Base-by-base conservation (phyloP, 2,329 filamentous ascomycete species). In the Aspergillus aculeatus region DNA sequence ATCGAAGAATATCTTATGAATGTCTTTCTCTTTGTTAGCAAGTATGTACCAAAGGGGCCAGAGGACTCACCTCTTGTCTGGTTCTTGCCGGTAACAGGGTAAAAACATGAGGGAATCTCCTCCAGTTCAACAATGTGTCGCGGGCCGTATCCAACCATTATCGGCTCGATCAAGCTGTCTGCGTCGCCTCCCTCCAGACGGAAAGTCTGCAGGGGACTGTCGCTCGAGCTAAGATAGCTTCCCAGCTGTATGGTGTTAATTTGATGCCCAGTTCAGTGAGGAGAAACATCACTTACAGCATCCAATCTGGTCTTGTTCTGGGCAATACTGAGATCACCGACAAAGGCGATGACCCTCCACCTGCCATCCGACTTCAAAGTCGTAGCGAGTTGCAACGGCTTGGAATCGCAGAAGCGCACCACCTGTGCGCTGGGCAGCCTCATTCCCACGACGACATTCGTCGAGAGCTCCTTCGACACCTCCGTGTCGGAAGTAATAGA, bases 381-480 rank as follows among this genome's bases (percentile, higher is more conserved):
- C 52, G 72, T 73, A 57, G 79, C 75, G 23, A 84, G 67, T 59
- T 83, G 84, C 73, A 86, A 73, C 0, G 83, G 79, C 60, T 81
- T 83, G 1, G 84, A 85, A 65, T 89, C 86, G 50, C 82, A 84
- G 59, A 83, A 82, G 5, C 86, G 76, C 19, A 88, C 81, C 0
- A 88, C 83, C 66, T 85, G 84, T 0, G 83, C 80, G 58, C 79
- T 86, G 0, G 80, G 81, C 41, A 83, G 74, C 31, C 81, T 69
- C 79, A 82, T 82, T 0, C 81, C 81, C 2, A 82, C 78, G 1
- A 67, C 66, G 12, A 77, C 65, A 51, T 71, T 76, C 49, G 48
- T 73, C 2, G 73, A 81, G 47, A 73, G 66, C n/a, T 66, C 73
- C 48, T 77, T 65, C 0, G 63, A 69, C 35, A 77, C 76, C 0